A percentile compares a stretch with the other conserved stretches of the same genome.
phyloP scores from a whole-genome alignment of 495 filamentous ascomycete genomes.

The Acidomyces sp. region DNA sequence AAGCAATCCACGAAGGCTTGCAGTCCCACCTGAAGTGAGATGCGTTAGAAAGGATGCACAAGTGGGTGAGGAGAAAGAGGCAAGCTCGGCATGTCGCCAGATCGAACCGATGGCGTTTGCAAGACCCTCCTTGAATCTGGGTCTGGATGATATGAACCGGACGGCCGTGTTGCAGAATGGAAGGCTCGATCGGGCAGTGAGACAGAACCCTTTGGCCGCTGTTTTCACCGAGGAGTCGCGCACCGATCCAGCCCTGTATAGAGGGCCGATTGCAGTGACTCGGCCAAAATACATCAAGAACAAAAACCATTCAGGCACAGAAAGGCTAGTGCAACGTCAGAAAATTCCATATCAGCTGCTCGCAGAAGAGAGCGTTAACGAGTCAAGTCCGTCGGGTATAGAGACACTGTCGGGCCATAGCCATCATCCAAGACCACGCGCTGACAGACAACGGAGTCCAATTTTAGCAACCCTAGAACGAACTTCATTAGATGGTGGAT shows the following conservation, averaged over 20 bases:
- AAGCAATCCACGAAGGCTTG: background rate
- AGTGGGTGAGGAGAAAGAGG: conserved; percentile 5
- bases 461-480: background rate
- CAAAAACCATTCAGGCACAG: background rate
- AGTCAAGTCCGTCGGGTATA: background rate
- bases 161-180: conserved; percentile 12
- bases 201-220: background rate
- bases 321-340: conserved; percentile 4
- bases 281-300: background rate
- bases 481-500: too few species aligned
- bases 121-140: conserved; percentile 4
- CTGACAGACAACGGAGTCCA: background rate
- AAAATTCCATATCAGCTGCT: conserved; percentile 1
- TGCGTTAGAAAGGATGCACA: background rate
- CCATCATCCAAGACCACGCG: background rate
- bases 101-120: background rate
- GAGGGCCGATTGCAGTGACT: background rate
- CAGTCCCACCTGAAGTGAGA: background rate
- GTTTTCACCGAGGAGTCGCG: background rate
- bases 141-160: conserved; percentile 10
- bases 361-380: conserved; percentile 9
- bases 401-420: background rate
- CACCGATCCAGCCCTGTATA: background rate
- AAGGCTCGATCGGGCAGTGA: background rate
- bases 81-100: conserved; percentile 5